Evolutionary conservation across 2,329 filamentous ascomycete genomes (phyloP), one percentile per base, ranked within the genome.

Genomic region (Neospermospora avenae): DNA sequence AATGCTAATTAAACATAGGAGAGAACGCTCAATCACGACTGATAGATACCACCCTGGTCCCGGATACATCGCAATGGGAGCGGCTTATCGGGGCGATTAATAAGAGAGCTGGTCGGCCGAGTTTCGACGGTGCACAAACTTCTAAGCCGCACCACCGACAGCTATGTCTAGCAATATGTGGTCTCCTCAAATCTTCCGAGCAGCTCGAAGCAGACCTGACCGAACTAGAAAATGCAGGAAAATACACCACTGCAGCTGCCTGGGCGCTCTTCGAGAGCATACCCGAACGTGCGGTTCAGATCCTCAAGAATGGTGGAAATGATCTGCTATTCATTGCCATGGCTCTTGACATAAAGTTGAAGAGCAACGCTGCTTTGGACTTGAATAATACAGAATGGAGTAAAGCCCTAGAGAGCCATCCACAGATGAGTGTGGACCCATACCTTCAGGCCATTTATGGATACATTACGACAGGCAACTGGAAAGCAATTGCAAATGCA

Each of bases 401-500:
- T n/a, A 59, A 67, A 44, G 60, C 65, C 31, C 59, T 73, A 4
- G 61, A 69, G 10, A 64, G 65, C 24, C 65, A 71, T 57, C 63
- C 69, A 13, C 65, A 69, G 42, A 69, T 85, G 25, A 83, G 88
- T 62, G 85, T 87, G 0, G 89, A 95, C 68, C 87, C 90, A 0
- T 93, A 93, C 70, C 81, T 95, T 24, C 87, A 90, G 58, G 90
- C 89, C 5, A 88, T 95, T 51, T 90, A 91, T 24, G 86, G 87
- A 3, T 86, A 90, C 65, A 89, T 95, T 62, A 86, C 87, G 10
- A 90, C 86, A 0, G 87, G 88, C 4, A 83, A 91, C 71, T 95
- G 91, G 91, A 78, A 82, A 18, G 81, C 83, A 42, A 88, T 95
- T 42, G 86, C 89, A 41, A 83, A 87, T 64, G 89, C 92, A 70